Evolutionary conservation across 2,329 filamentous ascomycete species (phyloP).

Genomic region (Emmonsiellopsis sp.): DNA sequence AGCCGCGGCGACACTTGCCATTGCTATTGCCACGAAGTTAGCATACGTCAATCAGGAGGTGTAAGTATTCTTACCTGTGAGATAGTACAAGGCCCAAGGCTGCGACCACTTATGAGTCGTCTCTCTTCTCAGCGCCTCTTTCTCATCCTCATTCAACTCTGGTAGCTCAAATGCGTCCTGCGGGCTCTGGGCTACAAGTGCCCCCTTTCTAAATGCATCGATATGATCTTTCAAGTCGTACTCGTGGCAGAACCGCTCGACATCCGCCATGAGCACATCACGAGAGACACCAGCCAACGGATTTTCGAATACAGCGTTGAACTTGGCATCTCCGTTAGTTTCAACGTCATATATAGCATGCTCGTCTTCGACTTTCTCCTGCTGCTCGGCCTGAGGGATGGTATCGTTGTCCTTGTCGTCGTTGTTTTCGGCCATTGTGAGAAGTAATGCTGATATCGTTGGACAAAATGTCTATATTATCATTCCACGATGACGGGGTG

Average conservation of each 20-base stretch:
- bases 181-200: conserved; percentile 47
- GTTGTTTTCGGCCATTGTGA: too few species aligned
- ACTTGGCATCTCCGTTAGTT: conserved; percentile 12
- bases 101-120: conserved; percentile 60
- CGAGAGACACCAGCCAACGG: conserved; percentile 41
- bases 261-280: conserved; percentile 45
- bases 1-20: conserved; percentile 57
- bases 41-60: too few species aligned
- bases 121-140: conserved; percentile 49
- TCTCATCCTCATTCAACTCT: conserved; percentile 50
- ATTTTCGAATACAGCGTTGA: conserved; percentile 44
- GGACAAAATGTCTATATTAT: too few species aligned
- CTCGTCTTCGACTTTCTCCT: too few species aligned
- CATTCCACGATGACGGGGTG: too few species aligned
- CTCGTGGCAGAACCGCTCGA: conserved; percentile 48
- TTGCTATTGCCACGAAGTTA: conserved; percentile 44
- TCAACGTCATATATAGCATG: too few species aligned
- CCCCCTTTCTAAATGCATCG: conserved; percentile 53
- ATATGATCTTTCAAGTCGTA: conserved; percentile 47
- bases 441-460: too few species aligned
- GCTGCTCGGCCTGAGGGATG: too few species aligned
- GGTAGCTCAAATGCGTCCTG: conserved; percentile 41
- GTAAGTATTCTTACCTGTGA: too few species aligned
- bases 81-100: conserved; percentile 50
- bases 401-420: too few species aligned